Evolutionary conservation across 1,284 basidiomycete species (phyloP).

Genomic region (Mrakiaceae sp.): DNA sequence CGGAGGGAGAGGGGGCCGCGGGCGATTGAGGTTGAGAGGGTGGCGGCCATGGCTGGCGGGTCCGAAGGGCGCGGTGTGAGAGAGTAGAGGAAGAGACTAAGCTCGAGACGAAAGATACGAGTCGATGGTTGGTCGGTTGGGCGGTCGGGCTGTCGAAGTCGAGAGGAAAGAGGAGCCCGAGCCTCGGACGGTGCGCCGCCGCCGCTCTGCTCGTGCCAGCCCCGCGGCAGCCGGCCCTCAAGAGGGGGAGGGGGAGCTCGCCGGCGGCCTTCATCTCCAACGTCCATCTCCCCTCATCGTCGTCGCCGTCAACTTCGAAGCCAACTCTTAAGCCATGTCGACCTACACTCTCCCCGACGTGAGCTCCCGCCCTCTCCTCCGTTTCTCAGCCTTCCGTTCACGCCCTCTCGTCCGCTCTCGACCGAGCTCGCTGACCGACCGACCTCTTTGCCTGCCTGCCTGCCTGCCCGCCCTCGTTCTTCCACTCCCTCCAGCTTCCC

Average conservation of each 20-base stretch:
- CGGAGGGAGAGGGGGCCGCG: not conserved
- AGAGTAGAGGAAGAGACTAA: not conserved
- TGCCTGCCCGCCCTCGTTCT: not conserved
- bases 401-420: too few species aligned
- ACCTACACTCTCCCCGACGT: slow-evolving; percentile 33
- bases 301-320: slow-evolving; percentile 37
- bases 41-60: not conserved
- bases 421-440: not conserved
- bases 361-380: not conserved
- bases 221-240: too few species aligned
- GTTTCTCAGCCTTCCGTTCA: too few species aligned
- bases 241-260: not conserved
- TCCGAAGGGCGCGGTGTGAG: too few species aligned
- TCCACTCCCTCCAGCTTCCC: slow-evolving; percentile 55
- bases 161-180: not conserved
- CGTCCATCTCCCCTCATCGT: slow-evolving; percentile 31
- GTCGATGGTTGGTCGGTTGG: not conserved
- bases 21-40: not conserved
- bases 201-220: too few species aligned
- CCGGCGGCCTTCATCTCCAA: slow-evolving; percentile 4
- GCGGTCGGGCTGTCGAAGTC: not conserved
- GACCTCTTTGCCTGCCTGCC: not conserved
- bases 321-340: slow-evolving; percentile 24
- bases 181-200: not conserved
- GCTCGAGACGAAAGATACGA: not conserved